A percentile compares a stretch with the other conserved stretches of the same genome.
These are phyloP conservation scores for Hypsizygus marmoreus DNA, from an alignment of 768 basidiomycete species.

Conservation along the genomic window DNA sequence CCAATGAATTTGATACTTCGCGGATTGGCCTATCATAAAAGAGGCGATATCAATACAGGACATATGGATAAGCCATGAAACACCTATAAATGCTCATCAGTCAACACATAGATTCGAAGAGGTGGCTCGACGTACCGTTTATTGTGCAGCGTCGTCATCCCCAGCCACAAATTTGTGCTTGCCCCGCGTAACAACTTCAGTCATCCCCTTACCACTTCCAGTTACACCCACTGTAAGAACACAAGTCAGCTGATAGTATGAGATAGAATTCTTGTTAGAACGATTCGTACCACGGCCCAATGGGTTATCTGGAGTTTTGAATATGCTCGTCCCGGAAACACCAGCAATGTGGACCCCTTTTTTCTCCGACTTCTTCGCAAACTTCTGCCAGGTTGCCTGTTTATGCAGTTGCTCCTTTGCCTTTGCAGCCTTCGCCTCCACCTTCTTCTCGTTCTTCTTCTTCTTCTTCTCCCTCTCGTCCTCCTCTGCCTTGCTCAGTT, in stretches of 20 bases:
- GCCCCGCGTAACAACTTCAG: slow-evolving; percentile 61
- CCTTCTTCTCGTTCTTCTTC: slow-evolving; percentile 94
- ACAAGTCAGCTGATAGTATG: slow-evolving; percentile 21
- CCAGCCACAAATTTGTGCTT: slow-evolving; percentile 74
- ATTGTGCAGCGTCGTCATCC: slow-evolving; percentile 45
- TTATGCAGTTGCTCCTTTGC: slow-evolving; percentile 85
- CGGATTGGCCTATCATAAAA: slow-evolving; percentile 1
- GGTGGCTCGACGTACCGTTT: slow-evolving; percentile 10
- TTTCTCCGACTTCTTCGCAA: slow-evolving; percentile 92
- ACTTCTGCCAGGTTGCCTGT: slow-evolving; percentile 91
- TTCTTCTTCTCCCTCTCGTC: slow-evolving; percentile 88
- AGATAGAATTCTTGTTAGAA: slow-evolving; percentile 8
- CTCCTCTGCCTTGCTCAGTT: slow-evolving; percentile 77
- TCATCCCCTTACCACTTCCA: slow-evolving; percentile 89
- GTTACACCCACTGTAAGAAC: slow-evolving; percentile 78
- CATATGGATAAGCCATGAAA: too few species aligned
- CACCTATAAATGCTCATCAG: too few species aligned
- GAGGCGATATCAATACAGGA: slow-evolving; percentile 8
- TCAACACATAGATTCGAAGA: too few species aligned
- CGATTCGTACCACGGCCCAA: slow-evolving; percentile 71
- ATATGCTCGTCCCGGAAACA: slow-evolving; percentile 85
- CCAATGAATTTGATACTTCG: slow-evolving; percentile 15
- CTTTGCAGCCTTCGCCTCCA: slow-evolving; percentile 80
- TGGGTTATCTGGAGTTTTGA: slow-evolving; percentile 93
- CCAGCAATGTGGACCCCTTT: slow-evolving; percentile 92